Evolutionary conservation across 2,329 filamentous ascomycete species (phyloP), one percentile per base, ranked within the genome.

Genomic region (Dryadomyces quercus-mongolicae): DNA sequence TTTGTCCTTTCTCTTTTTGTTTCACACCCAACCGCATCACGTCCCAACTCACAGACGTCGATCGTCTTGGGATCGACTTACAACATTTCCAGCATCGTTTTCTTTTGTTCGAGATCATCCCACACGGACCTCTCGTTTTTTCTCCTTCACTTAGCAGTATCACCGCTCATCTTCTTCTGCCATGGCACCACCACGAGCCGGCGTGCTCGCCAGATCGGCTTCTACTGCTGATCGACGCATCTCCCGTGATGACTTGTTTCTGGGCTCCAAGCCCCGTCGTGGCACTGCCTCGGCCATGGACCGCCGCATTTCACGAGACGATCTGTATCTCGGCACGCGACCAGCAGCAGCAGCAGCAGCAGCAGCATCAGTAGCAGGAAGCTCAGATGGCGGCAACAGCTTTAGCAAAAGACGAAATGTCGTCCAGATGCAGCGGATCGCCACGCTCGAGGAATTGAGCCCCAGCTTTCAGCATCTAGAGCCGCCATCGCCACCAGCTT

Each of bases 231-330:
- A 48, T 12, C 15, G 10, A 5, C 51, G 53, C 54, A 65, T 72
- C 44, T 76, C 74, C 12, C 69, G 65, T 59, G 70, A 73, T 61
- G 70, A 73, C 55, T 62, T 71, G 51, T 66, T 67, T 48, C 59
- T 69, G 49, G 61, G 59, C 40, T 61, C 40, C 22, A 50, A 22
- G 15, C n/a, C 47, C 16, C 42, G 42, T 4, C 42, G 5, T 51
- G 13, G 44, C 45, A 10, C 16, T 15, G n/a, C 31, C 10, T 10
- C 43, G 13, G 18, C 18, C 43, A 16, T 25, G 25, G 34, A 57
- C 55, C 53, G 46, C 46, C 47, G 72, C 53, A 64, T 72, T 40
- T 76, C 74, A 7, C 71, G 65, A 59, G 70, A 73, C 60, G 70
- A 73, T 55, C 62, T 71, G 43, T 66, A 66, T 48, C 59, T 69